Conservation (phyloP, 2,329 filamentous ascomycete genomes). For the Colletotrichum paranaense region DNA sequence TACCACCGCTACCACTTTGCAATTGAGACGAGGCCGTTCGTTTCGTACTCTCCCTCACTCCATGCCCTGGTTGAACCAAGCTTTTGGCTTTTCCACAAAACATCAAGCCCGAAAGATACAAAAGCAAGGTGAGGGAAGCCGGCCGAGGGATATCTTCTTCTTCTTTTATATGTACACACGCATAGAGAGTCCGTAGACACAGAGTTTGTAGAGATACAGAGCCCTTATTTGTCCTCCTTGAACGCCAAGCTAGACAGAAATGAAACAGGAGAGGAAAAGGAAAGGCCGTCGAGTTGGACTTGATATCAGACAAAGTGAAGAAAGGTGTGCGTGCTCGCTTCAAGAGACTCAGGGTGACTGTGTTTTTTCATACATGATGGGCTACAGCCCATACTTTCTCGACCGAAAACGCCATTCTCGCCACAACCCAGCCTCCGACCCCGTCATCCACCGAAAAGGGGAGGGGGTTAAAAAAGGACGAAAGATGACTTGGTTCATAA, state of each 20-base stretch:
- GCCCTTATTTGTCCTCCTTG: neutral
- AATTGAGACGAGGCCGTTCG: too few relatives aligned
- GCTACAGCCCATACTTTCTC: neutral
- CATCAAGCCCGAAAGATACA: neutral
- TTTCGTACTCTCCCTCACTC: too few relatives aligned
- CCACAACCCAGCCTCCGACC: conserved; percentile 1
- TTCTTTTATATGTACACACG: neutral
- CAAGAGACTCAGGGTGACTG: neutral
- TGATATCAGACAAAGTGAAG: neutral
- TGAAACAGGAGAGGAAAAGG: neutral
- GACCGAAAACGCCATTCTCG: neutral
- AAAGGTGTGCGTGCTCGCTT: neutral
- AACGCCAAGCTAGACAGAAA: neutral
- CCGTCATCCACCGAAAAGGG: too few relatives aligned
- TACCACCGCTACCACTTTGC: too few relatives aligned
- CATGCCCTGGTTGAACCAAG: neutral
- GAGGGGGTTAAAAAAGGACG: neutral
- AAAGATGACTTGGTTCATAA: conserved; percentile 11
- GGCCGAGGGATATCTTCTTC: neutral
- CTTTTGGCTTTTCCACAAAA: neutral
- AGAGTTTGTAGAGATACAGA: too few relatives aligned
- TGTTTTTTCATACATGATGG: neutral
- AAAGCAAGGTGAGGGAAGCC: too few relatives aligned
- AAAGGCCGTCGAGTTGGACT: neutral
- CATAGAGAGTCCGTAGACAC: neutral